Conservation (phyloP, 139 green algal genomes). For the Closterium sp. region DNA sequence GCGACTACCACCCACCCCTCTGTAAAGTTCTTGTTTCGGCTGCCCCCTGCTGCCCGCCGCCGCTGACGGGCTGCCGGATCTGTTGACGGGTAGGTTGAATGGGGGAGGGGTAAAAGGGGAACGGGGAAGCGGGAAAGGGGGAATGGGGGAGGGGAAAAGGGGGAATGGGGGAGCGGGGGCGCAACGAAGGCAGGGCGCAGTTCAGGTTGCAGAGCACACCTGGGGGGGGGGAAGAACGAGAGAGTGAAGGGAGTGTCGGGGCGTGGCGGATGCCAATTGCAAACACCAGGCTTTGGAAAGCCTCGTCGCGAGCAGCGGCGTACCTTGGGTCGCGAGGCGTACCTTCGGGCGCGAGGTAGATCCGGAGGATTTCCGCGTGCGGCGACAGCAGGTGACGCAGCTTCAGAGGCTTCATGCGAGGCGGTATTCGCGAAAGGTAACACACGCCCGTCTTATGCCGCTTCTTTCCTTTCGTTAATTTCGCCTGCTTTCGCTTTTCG, state of each 20-base stretch:
- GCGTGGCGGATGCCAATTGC: no score
- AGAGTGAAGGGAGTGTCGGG: no score
- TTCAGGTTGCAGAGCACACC: no score
- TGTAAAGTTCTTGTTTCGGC: conserved; percentile 85
- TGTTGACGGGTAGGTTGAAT: not conserved
- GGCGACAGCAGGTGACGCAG: conserved; percentile 79
- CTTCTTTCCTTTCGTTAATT: conserved; percentile 13
- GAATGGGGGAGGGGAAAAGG: not conserved
- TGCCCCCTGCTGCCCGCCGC: conserved; percentile 1
- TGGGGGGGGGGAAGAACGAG: no score
- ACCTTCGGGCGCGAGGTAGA: conserved; percentile 86
- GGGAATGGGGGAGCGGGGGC: not conserved
- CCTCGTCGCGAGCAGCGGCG: no score
- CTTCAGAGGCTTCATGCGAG: conserved; percentile 85
- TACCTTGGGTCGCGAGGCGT: no score
- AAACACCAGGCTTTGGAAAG: no score
- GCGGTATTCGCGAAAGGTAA: conserved; percentile 78
- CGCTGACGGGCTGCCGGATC: not conserved
- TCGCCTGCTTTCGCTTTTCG: conserved; percentile 1
- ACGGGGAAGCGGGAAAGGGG: not conserved
- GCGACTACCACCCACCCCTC: conserved; percentile 71
- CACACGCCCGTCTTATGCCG: conserved; percentile 70
- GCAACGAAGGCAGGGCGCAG: no score
- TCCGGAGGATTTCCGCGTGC: conserved; percentile 71
- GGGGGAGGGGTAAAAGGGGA: not conserved